Base-by-base conservation (phyloP, 106 monocot genomes). In the Gastrodia elata region DNA sequence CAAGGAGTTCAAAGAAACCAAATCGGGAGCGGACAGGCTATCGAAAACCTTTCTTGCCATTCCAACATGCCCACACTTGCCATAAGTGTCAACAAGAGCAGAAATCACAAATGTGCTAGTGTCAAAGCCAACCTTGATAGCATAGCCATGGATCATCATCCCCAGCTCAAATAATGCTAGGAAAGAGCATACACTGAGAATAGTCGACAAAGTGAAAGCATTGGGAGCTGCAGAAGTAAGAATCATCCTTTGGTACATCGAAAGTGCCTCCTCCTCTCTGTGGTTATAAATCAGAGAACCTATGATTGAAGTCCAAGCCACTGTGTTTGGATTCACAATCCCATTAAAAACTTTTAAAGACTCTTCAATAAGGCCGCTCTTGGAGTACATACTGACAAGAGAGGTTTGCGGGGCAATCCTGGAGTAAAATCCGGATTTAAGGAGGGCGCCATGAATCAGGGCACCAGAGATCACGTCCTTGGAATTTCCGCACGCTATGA, bases 321-420 rank as follows among this genome's bases (percentile, higher is more conserved):
- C 82, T 30, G 68, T 79, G 71, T 84, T 86, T 16, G 83, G 92
- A n/a, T 75, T 71, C 11, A 27, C 41, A 33, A 86, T 86, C 46
- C 32, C 33, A 39, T 68, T 42, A 64, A 88, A 92, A 39, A 92
- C 72, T 74, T 82, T 78, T 30, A 88, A 16, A 43, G 88, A 73
- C 46, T 86, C 86, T 28, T 86, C 82, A 24, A 92, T 41, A 8
- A 84, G 75, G 2, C 75, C 77, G n/a, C 82, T 83, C 49, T 82
- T 86, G 0, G 88, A 82, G 61, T 92, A 92, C 91, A 92, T 86
- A 39, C 44, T 82, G 2, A 92, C 77, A 22, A 92, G 88, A 11
- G 91, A 92, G 28, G 88, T 88, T 46, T 78, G 84, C 0, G 86
- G 77, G 48, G 78, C 71, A 65, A 33, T 73, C 35, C 56, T 20